A percentile compares a stretch with the other conserved stretches of the same genome.
Evolutionary conservation across 2,329 filamentous ascomycete genomes (phyloP).

Genomic region (Neophaeococcomyces mojaviensis): DNA sequence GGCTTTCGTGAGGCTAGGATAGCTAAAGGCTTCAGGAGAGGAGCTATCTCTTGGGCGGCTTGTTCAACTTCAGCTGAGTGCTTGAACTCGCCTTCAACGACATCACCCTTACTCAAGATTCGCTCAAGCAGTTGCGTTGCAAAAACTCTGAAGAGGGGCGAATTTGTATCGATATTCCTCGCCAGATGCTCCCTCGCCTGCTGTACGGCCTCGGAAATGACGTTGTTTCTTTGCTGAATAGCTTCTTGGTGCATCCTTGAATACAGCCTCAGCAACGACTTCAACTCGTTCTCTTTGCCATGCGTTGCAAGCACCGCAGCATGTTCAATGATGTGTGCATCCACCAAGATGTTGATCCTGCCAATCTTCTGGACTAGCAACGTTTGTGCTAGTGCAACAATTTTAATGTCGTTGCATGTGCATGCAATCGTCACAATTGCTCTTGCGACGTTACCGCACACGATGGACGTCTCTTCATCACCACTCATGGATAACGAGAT

Average conservation of each 20-base stretch:
- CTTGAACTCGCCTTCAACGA: slow-evolving; percentile 63
- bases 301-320: slow-evolving; percentile 69
- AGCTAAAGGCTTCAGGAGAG: slow-evolving; percentile 80
- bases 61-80: slow-evolving; percentile 73
- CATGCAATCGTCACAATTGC: slow-evolving; percentile 86
- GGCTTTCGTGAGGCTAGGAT: slow-evolving; percentile 63
- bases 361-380: slow-evolving; percentile 95
- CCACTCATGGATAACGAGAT: slow-evolving; percentile 69
- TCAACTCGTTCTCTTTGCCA: slow-evolving; percentile 75
- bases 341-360: slow-evolving; percentile 71
- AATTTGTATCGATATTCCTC: slow-evolving; percentile 56
- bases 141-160: slow-evolving; percentile 74
- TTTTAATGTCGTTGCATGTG: slow-evolving; percentile 77
- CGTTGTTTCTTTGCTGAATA: slow-evolving; percentile 58
- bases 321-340: slow-evolving; percentile 77
- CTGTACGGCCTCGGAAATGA: slow-evolving; percentile 64
- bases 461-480: slow-evolving; percentile 69
- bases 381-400: slow-evolving; percentile 83
- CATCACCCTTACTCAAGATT: slow-evolving; percentile 84
- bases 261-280: slow-evolving; percentile 77
- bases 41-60: slow-evolving; percentile 77
- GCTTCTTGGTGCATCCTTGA: slow-evolving; percentile 67
- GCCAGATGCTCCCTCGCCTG: slow-evolving; percentile 76
- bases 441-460: slow-evolving; percentile 85
- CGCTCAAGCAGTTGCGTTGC: slow-evolving; percentile 75